Evolutionary conservation across 1,139 yeast species (phyloP).

Genomic region (Saccharomyces hybrid): DNA sequence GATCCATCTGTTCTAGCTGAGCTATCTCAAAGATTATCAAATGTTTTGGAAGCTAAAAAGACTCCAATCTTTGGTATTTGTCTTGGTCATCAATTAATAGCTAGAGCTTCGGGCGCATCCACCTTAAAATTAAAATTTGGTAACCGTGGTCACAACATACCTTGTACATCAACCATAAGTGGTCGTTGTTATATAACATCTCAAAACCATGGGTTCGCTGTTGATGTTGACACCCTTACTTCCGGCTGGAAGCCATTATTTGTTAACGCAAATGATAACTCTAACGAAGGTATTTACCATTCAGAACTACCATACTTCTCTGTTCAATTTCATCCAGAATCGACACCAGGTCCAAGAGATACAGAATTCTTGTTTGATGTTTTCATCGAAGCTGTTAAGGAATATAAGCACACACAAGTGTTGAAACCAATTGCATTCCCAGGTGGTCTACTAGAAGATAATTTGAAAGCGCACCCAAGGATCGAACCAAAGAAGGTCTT

Average conservation of each 20-base stretch:
- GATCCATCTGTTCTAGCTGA: slow-evolving; percentile 80
- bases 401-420: slow-evolving; percentile 46
- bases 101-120: slow-evolving; percentile 91
- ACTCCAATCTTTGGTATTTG: slow-evolving; percentile 95
- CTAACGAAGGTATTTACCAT: slow-evolving; percentile 97
- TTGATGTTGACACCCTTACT: slow-evolving; percentile 68
- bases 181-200: slow-evolving; percentile 98
- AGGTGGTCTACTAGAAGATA: slow-evolving; percentile 73
- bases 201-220: slow-evolving; percentile 98
- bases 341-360: slow-evolving; percentile 98
- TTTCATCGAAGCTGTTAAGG: slow-evolving; percentile 74
- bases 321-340: slow-evolving; percentile 99
- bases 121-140: slow-evolving; percentile 92
- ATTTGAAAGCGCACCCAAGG: slow-evolving; percentile 64
- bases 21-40: slow-evolving; percentile 40
- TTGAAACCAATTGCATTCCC: slow-evolving; percentile 80
- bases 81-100: slow-evolving; percentile 95
- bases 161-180: slow-evolving; percentile 85
- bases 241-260: slow-evolving; percentile 89
- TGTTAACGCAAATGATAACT: slow-evolving; percentile 92
- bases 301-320: slow-evolving; percentile 84
- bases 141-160: slow-evolving; percentile 99
- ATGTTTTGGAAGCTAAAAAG: slow-evolving; percentile 52
- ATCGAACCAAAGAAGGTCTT: slow-evolving; percentile 86
- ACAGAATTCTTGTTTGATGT: slow-evolving; percentile 96